Conservation (phyloP, 352 stramenopile genomes). For the Phytophthora kernoviae region DNA sequence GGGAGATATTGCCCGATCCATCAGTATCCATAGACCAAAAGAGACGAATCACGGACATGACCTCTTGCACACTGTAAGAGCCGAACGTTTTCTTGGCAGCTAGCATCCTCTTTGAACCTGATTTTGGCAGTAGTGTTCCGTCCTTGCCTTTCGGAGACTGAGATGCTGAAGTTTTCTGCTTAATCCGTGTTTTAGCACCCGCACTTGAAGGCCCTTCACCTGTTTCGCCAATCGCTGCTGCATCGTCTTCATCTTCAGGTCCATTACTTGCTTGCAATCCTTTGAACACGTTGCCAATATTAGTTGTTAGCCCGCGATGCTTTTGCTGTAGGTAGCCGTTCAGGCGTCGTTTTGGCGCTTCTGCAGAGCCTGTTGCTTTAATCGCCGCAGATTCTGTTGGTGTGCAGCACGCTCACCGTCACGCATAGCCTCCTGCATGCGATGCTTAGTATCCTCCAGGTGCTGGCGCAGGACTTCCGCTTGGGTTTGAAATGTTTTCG, state of each 20-base stretch:
- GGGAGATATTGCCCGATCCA: constrained; percentile 56
- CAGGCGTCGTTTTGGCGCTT: constrained; percentile 67
- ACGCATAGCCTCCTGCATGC: constrained; percentile 53
- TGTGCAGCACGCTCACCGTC: constrained; percentile 34
- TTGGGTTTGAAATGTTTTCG: neutral
- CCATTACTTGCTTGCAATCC: constrained; percentile 26
- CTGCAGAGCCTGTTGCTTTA: constrained; percentile 34
- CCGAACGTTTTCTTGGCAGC: constrained; percentile 49
- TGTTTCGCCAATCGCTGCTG: neutral
- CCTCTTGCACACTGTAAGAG: constrained; percentile 69
- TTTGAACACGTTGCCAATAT: constrained; percentile 77
- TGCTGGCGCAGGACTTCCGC: constrained; percentile 34
- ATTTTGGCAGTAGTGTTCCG: neutral
- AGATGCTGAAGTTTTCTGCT: constrained; percentile 7
- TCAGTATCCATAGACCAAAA: constrained; percentile 81
- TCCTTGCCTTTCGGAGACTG: constrained; percentile 6
- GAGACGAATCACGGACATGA: constrained; percentile 77
- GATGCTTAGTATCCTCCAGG: constrained; percentile 48
- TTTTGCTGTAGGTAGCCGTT: constrained; percentile 79
- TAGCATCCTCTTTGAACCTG: constrained; percentile 7
- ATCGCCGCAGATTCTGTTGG: constrained; percentile 37
- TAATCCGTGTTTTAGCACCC: neutral
- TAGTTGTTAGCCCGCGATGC: constrained; percentile 62
- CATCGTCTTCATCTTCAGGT: neutral
- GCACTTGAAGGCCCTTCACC: neutral